Evolutionary conservation across 2,329 filamentous ascomycete species (phyloP), one percentile per base, ranked within the genome.

Genomic region (Scedosporium dehoogii): DNA sequence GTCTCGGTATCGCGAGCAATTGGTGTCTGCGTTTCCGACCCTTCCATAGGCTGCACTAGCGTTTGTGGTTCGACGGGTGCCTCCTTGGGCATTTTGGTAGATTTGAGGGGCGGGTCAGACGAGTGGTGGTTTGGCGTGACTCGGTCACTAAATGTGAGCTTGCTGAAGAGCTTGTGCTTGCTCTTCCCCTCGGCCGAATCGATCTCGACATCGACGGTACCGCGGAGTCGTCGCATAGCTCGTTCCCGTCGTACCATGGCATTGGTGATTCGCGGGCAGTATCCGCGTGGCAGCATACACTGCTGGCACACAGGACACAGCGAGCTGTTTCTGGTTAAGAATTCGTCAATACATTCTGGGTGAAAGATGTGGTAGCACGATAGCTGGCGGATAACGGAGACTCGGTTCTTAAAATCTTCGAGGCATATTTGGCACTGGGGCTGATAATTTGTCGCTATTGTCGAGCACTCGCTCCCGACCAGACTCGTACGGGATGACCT

Each of bases 311-410:
- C 79, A 0, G 94, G 93, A 70, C 94, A 99, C 1, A 97, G 80
- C 18, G 90, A 96, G 70, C 90, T 96, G 70, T 88, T 88, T 62
- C 86, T 81, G 53, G 82, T 80, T 12, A 97, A 79, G 69, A 94
- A 96, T 23, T 87, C 83, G 70, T 97, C 92, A 66, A 97, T 92
- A 70, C 94, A 99, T 66, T 90, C 88, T 0, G 90, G 88, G 67
- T 99, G 93, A 73, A 92, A 99, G 63, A 97, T 93, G 72, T 99
- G 94, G 0, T 89, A 86, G 68, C 94, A 99, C 0, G 91, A 86
- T 2, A 97, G 79, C 73, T 97, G 90, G 62, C 92, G 88, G 62
- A 97, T 92, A 21, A 86, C 83, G 0, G 90, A 88, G 18, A 80
- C 75, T 44, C 84, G 82, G 16, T 85, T 82, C 29, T 88, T 81